Conservation (phyloP, 441 rosid genomes). For the Croton laevigatus region DNA sequence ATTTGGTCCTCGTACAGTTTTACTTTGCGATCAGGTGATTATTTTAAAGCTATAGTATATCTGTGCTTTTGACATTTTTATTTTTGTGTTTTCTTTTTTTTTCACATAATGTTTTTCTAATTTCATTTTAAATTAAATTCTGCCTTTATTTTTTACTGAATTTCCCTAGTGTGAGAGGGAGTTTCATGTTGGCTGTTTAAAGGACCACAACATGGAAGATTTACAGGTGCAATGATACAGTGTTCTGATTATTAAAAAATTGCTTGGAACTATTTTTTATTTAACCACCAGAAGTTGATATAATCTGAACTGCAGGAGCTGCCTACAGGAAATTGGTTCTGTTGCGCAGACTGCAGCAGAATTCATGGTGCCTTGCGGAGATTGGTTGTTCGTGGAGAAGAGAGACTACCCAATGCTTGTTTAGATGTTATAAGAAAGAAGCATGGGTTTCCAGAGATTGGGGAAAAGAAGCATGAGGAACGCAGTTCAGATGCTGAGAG, state of each 20-base stretch:
- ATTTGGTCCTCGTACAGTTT: conserved; percentile 79
- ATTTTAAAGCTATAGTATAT: conserved; percentile 11
- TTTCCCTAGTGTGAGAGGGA: conserved; percentile 84
- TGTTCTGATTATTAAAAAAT: conserved; percentile 4
- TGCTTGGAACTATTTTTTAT: conserved; percentile 5
- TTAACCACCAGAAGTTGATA: conserved; percentile 19
- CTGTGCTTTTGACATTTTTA: conserved; percentile 12
- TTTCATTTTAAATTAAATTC: conserved; percentile 15
- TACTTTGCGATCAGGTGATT: conserved; percentile 85
- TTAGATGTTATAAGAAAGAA: conserved; percentile 49
- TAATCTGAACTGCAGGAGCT: conserved; percentile 52
- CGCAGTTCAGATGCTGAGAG: conserved; percentile 27
- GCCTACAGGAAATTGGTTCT: conserved; percentile 90
- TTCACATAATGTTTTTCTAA: conserved; percentile 1
- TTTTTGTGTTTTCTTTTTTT: no score
- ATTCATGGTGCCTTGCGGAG: conserved; percentile 54
- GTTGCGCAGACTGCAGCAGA: conserved; percentile 55
- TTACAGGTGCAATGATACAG: conserved; percentile 51
- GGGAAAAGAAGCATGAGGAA: conserved; percentile 38
- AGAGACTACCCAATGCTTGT: conserved; percentile 57
- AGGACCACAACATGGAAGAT: conserved; percentile 73
- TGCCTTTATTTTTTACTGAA: conserved; percentile 12
- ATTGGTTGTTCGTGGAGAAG: conserved; percentile 62
- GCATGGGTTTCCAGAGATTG: conserved; percentile 36
- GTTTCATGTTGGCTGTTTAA: conserved; percentile 90